Conservation (phyloP, 139 green algal species). For the Volvox africanus region DNA sequence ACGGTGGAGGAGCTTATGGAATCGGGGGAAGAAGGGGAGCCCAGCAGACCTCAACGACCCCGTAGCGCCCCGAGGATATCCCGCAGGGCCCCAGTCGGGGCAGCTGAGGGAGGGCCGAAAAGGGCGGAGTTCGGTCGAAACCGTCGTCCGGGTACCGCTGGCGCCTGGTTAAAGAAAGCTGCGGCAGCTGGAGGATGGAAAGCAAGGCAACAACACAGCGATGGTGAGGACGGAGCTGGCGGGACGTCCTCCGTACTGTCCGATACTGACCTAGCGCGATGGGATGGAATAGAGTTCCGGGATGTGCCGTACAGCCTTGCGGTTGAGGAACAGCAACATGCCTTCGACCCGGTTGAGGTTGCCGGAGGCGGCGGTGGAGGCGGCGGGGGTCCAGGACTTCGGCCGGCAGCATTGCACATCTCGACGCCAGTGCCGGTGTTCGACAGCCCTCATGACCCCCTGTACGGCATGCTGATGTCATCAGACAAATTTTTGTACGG, state of each 20-base stretch:
- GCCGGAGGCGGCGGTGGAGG: background rate
- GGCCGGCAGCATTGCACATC: background rate
- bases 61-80: background rate
- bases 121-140: background rate
- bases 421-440: constrained; percentile 16
- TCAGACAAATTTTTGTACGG: background rate
- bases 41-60: background rate
- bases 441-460: constrained; percentile 35
- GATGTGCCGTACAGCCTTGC: background rate
- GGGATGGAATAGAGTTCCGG: constrained; percentile 39
- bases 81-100: background rate
- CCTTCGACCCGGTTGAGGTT: background rate
- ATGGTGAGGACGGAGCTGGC: background rate
- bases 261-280: background rate
- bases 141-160: background rate
- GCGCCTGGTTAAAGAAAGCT: background rate
- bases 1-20: constrained; percentile 5
- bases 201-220: background rate
- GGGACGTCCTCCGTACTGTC: background rate
- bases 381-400: background rate
- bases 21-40: background rate
- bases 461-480: constrained; percentile 14
- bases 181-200: background rate
- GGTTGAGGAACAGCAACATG: background rate
- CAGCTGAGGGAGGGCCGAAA: background rate